A percentile compares a stretch with the other conserved stretches of the same genome.
These are phyloP conservation scores for Suhomyces faveliae DNA, from an alignment of 805 yeast species.

Conservation along the genomic window DNA sequence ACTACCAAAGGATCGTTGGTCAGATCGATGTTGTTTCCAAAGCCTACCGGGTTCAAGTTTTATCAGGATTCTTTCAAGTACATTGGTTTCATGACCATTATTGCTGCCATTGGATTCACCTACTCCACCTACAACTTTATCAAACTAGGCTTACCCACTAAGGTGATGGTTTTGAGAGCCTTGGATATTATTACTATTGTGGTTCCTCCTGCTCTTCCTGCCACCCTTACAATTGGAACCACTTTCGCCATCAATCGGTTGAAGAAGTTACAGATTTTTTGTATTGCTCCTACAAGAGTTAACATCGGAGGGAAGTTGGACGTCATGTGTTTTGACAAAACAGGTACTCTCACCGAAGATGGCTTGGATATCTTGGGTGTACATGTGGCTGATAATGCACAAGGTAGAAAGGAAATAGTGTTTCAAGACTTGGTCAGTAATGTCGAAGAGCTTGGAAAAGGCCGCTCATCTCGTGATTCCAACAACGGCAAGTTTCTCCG, in stretches of 20 bases:
- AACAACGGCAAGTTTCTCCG: conserved; percentile 33
- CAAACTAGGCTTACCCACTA: conserved; percentile 65
- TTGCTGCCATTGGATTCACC: conserved; percentile 82
- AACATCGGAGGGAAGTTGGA: conserved; percentile 96
- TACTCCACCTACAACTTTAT: conserved; percentile 83
- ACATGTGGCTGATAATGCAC: conserved; percentile 42
- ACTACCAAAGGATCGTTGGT: conserved; percentile 94
- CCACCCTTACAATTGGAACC: conserved; percentile 94
- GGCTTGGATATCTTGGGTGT: conserved; percentile 82
- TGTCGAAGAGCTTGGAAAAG: conserved; percentile 9
- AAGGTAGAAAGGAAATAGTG: conserved; percentile 38
- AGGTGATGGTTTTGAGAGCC: conserved; percentile 79
- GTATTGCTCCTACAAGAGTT: conserved; percentile 92
- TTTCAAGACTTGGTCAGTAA: conserved; percentile 28
- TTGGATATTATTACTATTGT: conserved; percentile 93
- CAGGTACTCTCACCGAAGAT: conserved; percentile 97
- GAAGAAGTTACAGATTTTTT: conserved; percentile 63
- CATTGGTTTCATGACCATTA: conserved; percentile 87
- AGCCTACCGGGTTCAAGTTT: conserved; percentile 89
- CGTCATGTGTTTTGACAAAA: conserved; percentile 89
- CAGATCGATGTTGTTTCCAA: conserved; percentile 95
- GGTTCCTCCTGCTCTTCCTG: conserved; percentile 98
- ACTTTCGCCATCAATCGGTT: conserved; percentile 84
- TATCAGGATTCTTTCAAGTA: conserved; percentile 93
- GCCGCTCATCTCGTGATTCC: conserved; percentile 2